Evolutionary conservation across 2,329 filamentous ascomycete genomes (phyloP).

Genomic region (Volutella citrinella): DNA sequence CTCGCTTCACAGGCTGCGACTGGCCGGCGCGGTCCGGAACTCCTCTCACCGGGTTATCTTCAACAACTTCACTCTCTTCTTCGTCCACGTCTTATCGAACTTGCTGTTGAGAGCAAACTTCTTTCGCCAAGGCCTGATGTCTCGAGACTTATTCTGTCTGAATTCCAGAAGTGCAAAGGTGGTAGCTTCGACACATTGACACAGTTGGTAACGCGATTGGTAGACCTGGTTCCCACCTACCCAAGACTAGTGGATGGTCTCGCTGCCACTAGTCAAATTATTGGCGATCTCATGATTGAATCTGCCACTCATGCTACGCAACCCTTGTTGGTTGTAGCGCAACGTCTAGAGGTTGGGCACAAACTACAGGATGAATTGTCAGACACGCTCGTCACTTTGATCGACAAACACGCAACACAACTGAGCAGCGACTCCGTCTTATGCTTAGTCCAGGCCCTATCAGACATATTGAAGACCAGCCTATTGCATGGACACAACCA

Average conservation of each 20-base stretch:
- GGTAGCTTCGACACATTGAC: conserved; percentile 43
- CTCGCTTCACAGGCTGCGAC: conserved; percentile 6
- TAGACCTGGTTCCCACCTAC: conserved; percentile 38
- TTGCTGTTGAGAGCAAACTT: conserved; percentile 12
- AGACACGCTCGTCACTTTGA: conserved; percentile 39
- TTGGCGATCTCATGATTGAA: conserved; percentile 32
- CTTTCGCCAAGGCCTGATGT: conserved; percentile 16
- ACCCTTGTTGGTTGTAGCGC: conserved; percentile 23
- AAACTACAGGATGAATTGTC: conserved; percentile 43
- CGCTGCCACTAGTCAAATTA: conserved; percentile 33
- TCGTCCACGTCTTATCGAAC: conserved; percentile 11
- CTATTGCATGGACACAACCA: conserved; percentile 34
- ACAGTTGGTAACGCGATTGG: conserved; percentile 39
- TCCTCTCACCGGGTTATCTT: conserved; percentile 39
- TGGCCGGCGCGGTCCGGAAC: conserved; percentile 17
- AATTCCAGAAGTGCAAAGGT: conserved; percentile 40
- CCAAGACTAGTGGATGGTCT: conserved; percentile 48
- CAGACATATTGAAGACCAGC: conserved; percentile 41
- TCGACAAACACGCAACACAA: conserved; percentile 55
- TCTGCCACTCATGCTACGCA: conserved; percentile 19
- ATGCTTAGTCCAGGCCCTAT: conserved; percentile 37
- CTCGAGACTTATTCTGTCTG: conserved; percentile 36
- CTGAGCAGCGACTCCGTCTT: conserved; percentile 45
- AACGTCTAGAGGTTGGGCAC: conserved; percentile 39
- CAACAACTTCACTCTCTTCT: conserved; percentile 36